A percentile compares a stretch with the other conserved stretches of the same genome.
Evolutionary conservation across 2,329 filamentous ascomycete species (phyloP).

Genomic region (Rutstroemia sp.): DNA sequence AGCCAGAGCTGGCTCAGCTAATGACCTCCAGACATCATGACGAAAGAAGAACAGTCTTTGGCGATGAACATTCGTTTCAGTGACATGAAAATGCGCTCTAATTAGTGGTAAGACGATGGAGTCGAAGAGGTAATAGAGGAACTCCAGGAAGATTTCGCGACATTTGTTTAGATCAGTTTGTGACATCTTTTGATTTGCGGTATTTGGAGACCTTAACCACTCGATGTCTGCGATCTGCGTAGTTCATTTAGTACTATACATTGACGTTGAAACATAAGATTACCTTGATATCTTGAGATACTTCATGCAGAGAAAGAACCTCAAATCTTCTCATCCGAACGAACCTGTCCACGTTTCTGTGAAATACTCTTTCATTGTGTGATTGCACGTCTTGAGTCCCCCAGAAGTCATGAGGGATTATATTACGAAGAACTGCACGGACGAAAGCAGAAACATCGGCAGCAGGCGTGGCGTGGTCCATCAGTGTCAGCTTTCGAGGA

Average conservation of each 20-base stretch:
- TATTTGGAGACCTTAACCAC: slow-evolving; percentile 61
- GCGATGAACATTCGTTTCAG: slow-evolving; percentile 74
- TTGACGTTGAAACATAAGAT: slow-evolving; percentile 9
- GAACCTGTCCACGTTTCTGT: slow-evolving; percentile 69
- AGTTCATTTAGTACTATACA: background rate
- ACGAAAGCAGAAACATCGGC: slow-evolving; percentile 79
- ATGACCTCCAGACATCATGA: slow-evolving; percentile 78
- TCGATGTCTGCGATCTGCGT: slow-evolving; percentile 56
- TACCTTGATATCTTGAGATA: slow-evolving; percentile 70
- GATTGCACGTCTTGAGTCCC: slow-evolving; percentile 46
- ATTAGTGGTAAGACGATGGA: slow-evolving; percentile 84
- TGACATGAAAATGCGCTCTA: slow-evolving; percentile 85
- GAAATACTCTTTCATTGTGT: slow-evolving; percentile 55
- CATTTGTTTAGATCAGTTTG: slow-evolving; percentile 69
- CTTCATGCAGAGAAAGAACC: slow-evolving; percentile 68
- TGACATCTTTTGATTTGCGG: slow-evolving; percentile 49
- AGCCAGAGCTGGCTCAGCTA: slow-evolving; percentile 66
- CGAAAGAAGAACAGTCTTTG: slow-evolving; percentile 88
- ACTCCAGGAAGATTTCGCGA: slow-evolving; percentile 70
- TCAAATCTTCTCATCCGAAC: slow-evolving; percentile 75
- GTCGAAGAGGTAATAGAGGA: slow-evolving; percentile 90
- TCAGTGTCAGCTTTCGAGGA: slow-evolving; percentile 35
- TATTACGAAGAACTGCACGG: slow-evolving; percentile 61
- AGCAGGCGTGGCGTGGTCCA: slow-evolving; percentile 59
- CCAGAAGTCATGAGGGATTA: slow-evolving; percentile 73